Conservation (phyloP, 2,329 filamentous ascomycete genomes). For the Sordariomycetes sp. region DNA sequence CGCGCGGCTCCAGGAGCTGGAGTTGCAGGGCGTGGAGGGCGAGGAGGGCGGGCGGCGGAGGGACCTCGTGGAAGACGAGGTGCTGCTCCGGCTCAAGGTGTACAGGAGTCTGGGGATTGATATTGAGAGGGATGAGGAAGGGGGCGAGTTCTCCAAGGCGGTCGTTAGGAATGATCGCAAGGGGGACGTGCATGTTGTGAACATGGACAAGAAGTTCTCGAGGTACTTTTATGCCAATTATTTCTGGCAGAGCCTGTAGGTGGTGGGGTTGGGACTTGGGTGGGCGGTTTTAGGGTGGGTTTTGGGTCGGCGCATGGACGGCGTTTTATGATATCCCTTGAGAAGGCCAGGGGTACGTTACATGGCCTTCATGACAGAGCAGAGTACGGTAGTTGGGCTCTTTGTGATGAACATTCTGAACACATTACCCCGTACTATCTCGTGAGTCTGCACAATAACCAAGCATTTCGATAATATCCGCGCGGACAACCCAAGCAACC, state of each 20-base stretch:
- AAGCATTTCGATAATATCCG: background rate
- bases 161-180: conserved; percentile 74
- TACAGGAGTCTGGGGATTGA: conserved; percentile 88
- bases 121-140: conserved; percentile 59
- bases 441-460: background rate
- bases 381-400: background rate
- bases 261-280: background rate
- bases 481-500: background rate
- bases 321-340: background rate
- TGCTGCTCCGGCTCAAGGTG: conserved; percentile 68
- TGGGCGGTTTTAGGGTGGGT: background rate
- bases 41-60: conserved; percentile 13
- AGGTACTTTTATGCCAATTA: conserved; percentile 90
- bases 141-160: conserved; percentile 73
- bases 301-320: background rate
- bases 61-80: conserved; percentile 47
- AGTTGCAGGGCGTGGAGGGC: conserved; percentile 78
- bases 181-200: conserved; percentile 89
- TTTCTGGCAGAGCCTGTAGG: conserved; percentile 77
- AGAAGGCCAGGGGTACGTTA: background rate
- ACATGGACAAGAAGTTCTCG: conserved; percentile 86
- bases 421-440: background rate
- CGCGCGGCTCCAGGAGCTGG: conserved; percentile 65
- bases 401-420: background rate
- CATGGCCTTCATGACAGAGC: background rate